Evolutionary conservation across 2,329 filamentous ascomycete species (phyloP), one percentile per base, ranked within the genome.

Genomic region (Colletotrichum abscissum): DNA sequence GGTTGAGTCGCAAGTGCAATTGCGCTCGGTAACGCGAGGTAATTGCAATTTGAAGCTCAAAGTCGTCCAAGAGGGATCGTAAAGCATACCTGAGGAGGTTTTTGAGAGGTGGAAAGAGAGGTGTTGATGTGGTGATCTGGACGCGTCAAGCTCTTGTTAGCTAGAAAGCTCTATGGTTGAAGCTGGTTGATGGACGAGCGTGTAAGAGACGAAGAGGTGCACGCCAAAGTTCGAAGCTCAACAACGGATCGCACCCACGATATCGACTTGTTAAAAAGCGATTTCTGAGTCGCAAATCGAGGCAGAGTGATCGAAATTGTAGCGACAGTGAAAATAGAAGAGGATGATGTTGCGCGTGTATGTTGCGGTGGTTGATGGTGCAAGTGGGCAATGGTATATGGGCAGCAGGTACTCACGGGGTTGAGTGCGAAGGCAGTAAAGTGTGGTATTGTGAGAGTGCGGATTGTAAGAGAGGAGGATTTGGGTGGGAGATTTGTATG

Each of bases 401-500:
- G 79, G 81, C 77, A 64, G 65, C 76, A 88, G 77, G 88, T 89
- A 91, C 89, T 90, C 85, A 91, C 89, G 83, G 28, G 52, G 63
- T 57, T 67, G 69, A 63, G 67, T 73, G 71, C 56, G 57, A 26
- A 58, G 46, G 60, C 78, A 80, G 81, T 81, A 65, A 56, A 83
- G 82, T 81, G 82, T 84, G 80, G 83, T 81, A 81, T 84, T 85
- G 82, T 81, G 82, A 80, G 79, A 82, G 82, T 77, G 81, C 79
- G 81, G 79, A 84, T 86, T 88, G 85, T 88, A 86, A 86, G 85
- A 83, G 84, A 86, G 80, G 80, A 81, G 79, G 82, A 82, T 85
- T 88, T 87, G 81, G 84, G 83, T 88, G 86, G 84, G 84, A 86
- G 84, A 85, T 87, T 89, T 90, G 88, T 90, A 89, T 90, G 88